These are phyloP conservation scores for Pinus albicaulis DNA, from an alignment of 75 land plant genomes.

Conservation along the genomic window DNA sequence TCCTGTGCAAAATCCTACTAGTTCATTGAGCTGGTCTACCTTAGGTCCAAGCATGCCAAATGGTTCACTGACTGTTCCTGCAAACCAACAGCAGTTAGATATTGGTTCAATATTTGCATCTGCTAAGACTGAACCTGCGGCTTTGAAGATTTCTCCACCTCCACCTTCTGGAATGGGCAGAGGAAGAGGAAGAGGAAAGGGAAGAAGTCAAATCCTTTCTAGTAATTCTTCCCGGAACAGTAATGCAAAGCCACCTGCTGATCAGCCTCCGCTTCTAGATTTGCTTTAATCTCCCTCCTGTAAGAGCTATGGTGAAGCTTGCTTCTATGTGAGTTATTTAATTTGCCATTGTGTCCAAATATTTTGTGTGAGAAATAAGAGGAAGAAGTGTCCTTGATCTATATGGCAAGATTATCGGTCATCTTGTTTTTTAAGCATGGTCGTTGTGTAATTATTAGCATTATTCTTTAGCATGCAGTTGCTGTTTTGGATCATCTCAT, in stretches of 20 bases:
- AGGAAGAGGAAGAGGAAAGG: conserved; percentile 53
- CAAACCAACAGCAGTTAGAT: conserved; percentile 18
- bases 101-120: conserved; percentile 68
- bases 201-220: conserved; percentile 38
- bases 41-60: conserved; percentile 7
- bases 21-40: conserved; percentile 4
- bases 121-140: conserved; percentile 43
- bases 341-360: not conserved
- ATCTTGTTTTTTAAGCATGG: not conserved
- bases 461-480: not conserved
- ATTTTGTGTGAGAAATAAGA: not conserved
- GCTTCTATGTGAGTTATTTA: not conserved
- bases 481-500: not conserved
- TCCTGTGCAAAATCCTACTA: not conserved
- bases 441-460: conserved; percentile 1
- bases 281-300: conserved; percentile 35
- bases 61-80: conserved; percentile 8
- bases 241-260: conserved; percentile 30
- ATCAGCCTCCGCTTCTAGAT: conserved; percentile 78
- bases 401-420: not conserved
- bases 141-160: conserved; percentile 78
- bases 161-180: conserved; percentile 68
- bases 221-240: conserved; percentile 27
- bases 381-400: conserved; percentile 5
- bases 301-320: conserved; percentile 4